Evolutionary conservation across 768 basidiomycete species (phyloP).

Genomic region (Boletus tomentosulus): DNA sequence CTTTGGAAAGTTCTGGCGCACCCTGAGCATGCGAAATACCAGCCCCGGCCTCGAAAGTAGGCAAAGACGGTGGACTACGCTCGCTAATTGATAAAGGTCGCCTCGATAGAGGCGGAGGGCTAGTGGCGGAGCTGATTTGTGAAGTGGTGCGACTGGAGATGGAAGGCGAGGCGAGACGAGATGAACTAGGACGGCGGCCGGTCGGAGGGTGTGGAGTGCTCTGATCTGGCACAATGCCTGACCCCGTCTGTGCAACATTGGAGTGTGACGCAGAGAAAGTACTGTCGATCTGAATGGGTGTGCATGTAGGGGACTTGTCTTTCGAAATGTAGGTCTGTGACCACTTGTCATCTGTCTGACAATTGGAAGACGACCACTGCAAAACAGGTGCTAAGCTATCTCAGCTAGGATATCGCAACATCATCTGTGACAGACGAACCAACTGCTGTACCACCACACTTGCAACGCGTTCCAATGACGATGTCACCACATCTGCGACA

Average conservation of each 20-base stretch:
- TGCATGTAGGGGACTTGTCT: conserved; percentile 44
- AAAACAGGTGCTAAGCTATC: conserved; percentile 56
- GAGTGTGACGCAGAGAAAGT: conserved; percentile 10
- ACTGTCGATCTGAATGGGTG: conserved; percentile 24
- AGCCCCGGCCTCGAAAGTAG: conserved; percentile 48
- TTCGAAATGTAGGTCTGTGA: conserved; percentile 70
- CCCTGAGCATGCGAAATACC: conserved; percentile 60
- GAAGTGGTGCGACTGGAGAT: conserved; percentile 50
- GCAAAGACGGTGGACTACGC: conserved; percentile 22
- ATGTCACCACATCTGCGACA: conserved; percentile 86
- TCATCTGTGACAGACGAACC: conserved; percentile 46
- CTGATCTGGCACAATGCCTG: conserved; percentile 4
- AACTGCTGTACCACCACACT: conserved; percentile 75
- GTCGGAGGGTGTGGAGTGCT: not conserved
- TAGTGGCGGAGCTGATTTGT: conserved; percentile 53
- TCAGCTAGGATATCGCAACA: conserved; percentile 12
- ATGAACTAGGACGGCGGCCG: conserved; percentile 45
- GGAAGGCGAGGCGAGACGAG: conserved; percentile 26
- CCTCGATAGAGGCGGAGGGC: conserved; percentile 41
- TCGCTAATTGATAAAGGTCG: conserved; percentile 24
- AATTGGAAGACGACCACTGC: conserved; percentile 49
- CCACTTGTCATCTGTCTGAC: conserved; percentile 62
- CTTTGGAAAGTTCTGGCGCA: conserved; percentile 68
- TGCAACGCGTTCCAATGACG: conserved; percentile 64
- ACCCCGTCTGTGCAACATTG: conserved; percentile 5